These are phyloP conservation scores for Dendrobium chrysotoxum DNA, from an alignment of 106 monocot species.

Conservation along the genomic window DNA sequence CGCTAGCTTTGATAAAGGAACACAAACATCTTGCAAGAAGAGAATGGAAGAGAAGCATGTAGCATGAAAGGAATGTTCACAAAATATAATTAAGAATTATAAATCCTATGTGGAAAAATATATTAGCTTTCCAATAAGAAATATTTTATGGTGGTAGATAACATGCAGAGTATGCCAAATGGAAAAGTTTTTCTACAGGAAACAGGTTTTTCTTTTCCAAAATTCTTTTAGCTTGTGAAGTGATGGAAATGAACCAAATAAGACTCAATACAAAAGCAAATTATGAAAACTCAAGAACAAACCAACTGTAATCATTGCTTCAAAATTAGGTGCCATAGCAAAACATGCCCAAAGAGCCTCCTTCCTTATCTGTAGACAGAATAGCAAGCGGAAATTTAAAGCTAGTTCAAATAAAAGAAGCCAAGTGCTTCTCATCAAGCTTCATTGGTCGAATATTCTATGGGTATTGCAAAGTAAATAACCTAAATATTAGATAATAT, in stretches of 20 bases:
- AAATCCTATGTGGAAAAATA: background rate
- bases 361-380: slow-evolving; percentile 77
- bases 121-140: too few species aligned
- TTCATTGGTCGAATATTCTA: background rate
- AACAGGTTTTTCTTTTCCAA: background rate
- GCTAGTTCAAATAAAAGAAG: background rate
- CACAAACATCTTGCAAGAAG: slow-evolving; percentile 85
- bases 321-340: slow-evolving; percentile 83
- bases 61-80: background rate
- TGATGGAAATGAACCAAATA: background rate
- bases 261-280: background rate
- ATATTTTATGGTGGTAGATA: background rate
- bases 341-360: slow-evolving; percentile 96
- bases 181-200: background rate
- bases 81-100: background rate
- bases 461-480: background rate
- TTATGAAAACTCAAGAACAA: background rate
- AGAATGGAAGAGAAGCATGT: background rate
- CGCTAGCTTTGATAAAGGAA: slow-evolving; percentile 87
- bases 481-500: background rate
- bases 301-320: slow-evolving; percentile 91
- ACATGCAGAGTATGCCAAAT: background rate
- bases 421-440: background rate
- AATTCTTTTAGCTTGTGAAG: background rate
- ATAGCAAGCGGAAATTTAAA: background rate